These are phyloP conservation scores for Arthrinium puccinioides DNA, from an alignment of 2,329 filamentous ascomycete genomes.

Conservation along the genomic window DNA sequence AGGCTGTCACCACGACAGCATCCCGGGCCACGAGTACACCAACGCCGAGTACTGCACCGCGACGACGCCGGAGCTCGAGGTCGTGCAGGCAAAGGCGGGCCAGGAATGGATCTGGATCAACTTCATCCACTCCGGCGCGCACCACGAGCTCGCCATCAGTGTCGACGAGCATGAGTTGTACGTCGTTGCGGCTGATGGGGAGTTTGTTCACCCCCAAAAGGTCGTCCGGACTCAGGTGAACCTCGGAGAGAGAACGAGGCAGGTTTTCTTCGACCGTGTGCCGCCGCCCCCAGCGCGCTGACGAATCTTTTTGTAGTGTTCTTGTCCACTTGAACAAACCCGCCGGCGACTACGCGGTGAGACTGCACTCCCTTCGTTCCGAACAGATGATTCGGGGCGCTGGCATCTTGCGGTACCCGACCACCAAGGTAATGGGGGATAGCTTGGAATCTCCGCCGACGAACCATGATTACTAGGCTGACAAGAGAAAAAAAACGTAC, in stretches of 20 bases:
- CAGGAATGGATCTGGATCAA: constrained; percentile 11
- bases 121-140: constrained; percentile 11
- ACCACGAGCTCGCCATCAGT: constrained; percentile 10
- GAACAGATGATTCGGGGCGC: constrained; percentile 11
- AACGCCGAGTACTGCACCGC: constrained; percentile 5
- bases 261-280: not conserved
- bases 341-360: constrained; percentile 9
- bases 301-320: constrained; percentile 3
- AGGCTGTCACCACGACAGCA: constrained; percentile 4
- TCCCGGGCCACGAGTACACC: not conserved
- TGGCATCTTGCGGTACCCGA: constrained; percentile 8
- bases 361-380: constrained; percentile 8
- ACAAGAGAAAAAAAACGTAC: not conserved
- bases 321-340: constrained; percentile 8
- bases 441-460: not conserved
- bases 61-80: constrained; percentile 8
- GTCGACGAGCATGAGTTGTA: constrained; percentile 12
- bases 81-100: constrained; percentile 5
- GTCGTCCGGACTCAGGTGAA: constrained; percentile 10
- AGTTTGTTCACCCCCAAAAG: constrained; percentile 11
- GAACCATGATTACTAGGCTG: not conserved
- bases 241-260: constrained; percentile 11
- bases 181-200: constrained; percentile 10
- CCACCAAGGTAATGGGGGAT: not conserved
- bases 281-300: not conserved